Conservation (phyloP, 83 land plant species). For the Diphasiastrum complanatum region DNA sequence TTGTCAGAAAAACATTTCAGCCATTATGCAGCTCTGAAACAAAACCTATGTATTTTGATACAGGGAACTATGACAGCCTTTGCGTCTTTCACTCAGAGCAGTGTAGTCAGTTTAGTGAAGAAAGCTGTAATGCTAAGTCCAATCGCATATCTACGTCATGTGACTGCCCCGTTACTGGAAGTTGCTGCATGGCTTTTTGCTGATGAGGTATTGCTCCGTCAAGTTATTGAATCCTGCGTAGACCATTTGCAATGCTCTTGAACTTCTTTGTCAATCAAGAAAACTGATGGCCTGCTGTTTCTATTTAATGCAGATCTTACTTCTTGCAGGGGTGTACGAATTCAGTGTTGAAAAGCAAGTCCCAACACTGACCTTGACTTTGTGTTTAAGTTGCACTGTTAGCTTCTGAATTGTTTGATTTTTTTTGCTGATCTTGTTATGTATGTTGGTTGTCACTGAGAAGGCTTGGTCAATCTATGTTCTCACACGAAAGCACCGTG, state of each 20-base stretch:
- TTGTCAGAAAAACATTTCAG: too few species aligned
- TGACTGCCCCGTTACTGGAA: conserved; percentile 39
- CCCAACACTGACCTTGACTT: too few species aligned
- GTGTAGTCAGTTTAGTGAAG: conserved; percentile 32
- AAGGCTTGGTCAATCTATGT: background rate
- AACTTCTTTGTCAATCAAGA: background rate
- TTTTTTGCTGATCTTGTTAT: background rate
- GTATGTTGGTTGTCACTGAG: background rate
- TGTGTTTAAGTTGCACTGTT: too few species aligned
- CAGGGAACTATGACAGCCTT: conserved; percentile 74
- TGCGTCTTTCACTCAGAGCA: conserved; percentile 44
- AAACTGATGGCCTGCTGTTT: background rate
- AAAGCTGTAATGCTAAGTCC: conserved; percentile 73
- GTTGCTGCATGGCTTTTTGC: conserved; percentile 40
- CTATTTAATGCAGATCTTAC: conserved; percentile 24
- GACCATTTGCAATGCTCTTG: background rate
- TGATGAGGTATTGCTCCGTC: conserved; percentile 28
- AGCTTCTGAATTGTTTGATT: too few species aligned
- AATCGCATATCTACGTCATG: conserved; percentile 45
- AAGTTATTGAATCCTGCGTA: background rate
- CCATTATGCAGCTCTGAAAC: too few species aligned
- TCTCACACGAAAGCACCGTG: too few species aligned
- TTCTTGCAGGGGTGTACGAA: conserved; percentile 33
- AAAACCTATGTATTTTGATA: background rate
- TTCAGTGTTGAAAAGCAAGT: conserved; percentile 32